Evolutionary conservation across 441 rosid species (phyloP), one percentile per base, ranked within the genome.

Genomic region (Adansonia rubrostipa): DNA sequence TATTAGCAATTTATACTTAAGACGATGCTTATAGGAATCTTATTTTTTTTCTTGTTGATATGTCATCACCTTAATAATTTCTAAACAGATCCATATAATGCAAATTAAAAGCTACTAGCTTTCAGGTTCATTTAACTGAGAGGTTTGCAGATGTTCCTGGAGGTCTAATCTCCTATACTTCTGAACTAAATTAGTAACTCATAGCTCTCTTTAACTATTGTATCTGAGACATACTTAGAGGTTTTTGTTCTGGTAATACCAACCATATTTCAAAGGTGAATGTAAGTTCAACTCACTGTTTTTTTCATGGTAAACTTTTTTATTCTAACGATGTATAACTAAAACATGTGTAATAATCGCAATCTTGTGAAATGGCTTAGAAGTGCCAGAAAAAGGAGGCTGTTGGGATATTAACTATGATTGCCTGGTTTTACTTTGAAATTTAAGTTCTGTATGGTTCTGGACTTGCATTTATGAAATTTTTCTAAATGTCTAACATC

Each of bases 81-180:
- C n/a, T 20, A 36, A 5, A 4, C 7, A 15, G 11, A 36, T 48
- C 47, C 70, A 15, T 65, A 36, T 6, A 65, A 54, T 14, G 58
- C 4, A 0, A 65, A 36, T 20, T 15, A 9, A 15, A 64, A 65
- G 20, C 10, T 15, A 65, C 20, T 7, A 63, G 14, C 67, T 63
- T 36, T 63, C 8, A 1, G 67, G 17, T 63, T 28, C 19, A 13
- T 63, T 24, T 28, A 14, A 63, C 15, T 63, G 7, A 63, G 45
- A 13, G 48, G 48, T 17, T 64, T 64, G 69, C 69, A 64, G 69
- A 64, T 33, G 45, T 65, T 65, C n/a, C 20, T 15, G 48, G 48
- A 28, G 20, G 44, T 40, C 44, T 65, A 65, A 15, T 65, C 22
- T 40, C 48, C 70, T 65, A 15, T 15, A 65, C 6, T 65, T 65